A percentile compares a stretch with the other conserved stretches of the same genome.
Evolutionary conservation across 2,329 filamentous ascomycete genomes (phyloP).

Genomic region (Botrytis aclada): DNA sequence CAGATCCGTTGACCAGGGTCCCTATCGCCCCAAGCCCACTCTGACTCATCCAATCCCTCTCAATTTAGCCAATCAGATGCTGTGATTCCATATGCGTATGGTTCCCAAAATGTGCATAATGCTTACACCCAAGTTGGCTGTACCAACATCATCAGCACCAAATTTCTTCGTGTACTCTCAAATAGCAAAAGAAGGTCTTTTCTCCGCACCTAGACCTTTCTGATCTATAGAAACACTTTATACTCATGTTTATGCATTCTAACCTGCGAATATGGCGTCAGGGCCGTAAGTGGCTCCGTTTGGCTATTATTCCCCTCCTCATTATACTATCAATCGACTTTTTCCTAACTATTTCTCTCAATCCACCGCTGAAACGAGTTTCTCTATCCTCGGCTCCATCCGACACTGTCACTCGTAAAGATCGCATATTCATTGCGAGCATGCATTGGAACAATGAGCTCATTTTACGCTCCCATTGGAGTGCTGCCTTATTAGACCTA

Average conservation of each 20-base stretch:
- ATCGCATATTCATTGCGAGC: slow-evolving; percentile 60
- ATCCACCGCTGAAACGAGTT: slow-evolving; percentile 14
- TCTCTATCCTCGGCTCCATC: background rate
- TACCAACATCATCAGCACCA: background rate
- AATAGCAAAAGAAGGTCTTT: background rate
- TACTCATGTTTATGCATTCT: background rate
- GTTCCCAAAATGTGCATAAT: background rate
- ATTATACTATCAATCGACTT: slow-evolving; percentile 23
- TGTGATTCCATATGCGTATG: background rate
- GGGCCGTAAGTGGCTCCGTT: slow-evolving; percentile 21
- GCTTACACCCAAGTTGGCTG: background rate
- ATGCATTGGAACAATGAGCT: slow-evolving; percentile 66
- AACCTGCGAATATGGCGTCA: slow-evolving; percentile 21
- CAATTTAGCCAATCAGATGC: background rate
- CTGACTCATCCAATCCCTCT: background rate
- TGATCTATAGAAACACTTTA: background rate
- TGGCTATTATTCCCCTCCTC: slow-evolving; percentile 18
- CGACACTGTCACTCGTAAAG: background rate
- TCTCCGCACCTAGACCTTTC: background rate
- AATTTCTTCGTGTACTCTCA: background rate
- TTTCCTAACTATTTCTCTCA: slow-evolving; percentile 7
- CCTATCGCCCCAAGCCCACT: background rate
- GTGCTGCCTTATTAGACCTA: slow-evolving; percentile 55
- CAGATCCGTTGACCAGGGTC: background rate
- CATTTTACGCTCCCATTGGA: slow-evolving; percentile 61